These are phyloP conservation scores for Hypsizygus ulmarius DNA, from an alignment of 1,284 basidiomycete species.

Conservation along the genomic window DNA sequence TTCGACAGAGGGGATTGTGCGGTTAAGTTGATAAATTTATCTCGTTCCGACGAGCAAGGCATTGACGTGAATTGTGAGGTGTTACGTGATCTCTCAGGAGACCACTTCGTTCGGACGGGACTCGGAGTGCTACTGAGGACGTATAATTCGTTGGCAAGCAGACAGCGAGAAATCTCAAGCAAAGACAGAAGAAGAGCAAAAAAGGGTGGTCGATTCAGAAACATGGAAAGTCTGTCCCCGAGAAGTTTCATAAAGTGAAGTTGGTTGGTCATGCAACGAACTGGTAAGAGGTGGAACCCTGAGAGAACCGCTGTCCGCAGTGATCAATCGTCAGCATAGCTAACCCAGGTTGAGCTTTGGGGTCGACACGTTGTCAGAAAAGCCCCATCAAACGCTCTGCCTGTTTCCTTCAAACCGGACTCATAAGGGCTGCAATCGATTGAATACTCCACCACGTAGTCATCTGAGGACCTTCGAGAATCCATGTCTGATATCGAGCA, in stretches of 20 bases:
- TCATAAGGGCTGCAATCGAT: too few relatives aligned
- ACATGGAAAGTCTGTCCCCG: too few relatives aligned
- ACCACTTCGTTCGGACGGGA: slow-evolving; percentile 14
- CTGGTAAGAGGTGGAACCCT: neutral
- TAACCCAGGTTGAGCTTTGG: too few relatives aligned
- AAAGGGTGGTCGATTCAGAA: too few relatives aligned
- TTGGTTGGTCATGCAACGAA: too few relatives aligned
- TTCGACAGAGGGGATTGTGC: slow-evolving; percentile 19
- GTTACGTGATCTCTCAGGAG: slow-evolving; percentile 17
- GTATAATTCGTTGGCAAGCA: slow-evolving; percentile 19
- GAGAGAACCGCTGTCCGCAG: neutral
- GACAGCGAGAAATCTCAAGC: slow-evolving; percentile 7
- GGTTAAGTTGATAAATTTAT: slow-evolving; percentile 10
- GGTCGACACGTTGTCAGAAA: too few relatives aligned
- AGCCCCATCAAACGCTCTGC: too few relatives aligned
- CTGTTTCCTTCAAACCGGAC: too few relatives aligned
- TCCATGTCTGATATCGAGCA: neutral
- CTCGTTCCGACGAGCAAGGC: neutral
- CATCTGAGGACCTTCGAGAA: too few relatives aligned
- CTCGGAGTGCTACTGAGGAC: slow-evolving; percentile 20
- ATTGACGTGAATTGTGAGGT: slow-evolving; percentile 5
- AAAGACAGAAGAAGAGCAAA: too few relatives aligned
- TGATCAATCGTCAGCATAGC: neutral
- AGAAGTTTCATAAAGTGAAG: too few relatives aligned
- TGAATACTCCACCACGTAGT: too few relatives aligned